A percentile compares a stretch with the other conserved stretches of the same genome.
These are phyloP conservation scores for Lipomyces starkeyi DNA, from an alignment of 805 yeast species.

Conservation along the genomic window DNA sequence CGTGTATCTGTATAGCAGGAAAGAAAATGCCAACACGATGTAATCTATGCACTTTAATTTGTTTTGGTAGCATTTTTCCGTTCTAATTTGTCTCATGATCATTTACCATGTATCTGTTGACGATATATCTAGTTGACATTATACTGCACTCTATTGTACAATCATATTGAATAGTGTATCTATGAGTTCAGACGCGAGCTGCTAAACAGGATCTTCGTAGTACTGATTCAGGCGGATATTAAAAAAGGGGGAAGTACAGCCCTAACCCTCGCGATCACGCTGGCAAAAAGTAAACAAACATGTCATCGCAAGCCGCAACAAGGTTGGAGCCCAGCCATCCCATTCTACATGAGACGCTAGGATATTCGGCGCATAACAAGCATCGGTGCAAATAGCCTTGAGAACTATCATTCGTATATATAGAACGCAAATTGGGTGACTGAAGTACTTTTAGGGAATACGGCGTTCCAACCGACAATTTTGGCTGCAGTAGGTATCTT, in stretches of 20 bases:
- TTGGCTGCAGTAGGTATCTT: not conserved
- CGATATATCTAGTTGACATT: not conserved
- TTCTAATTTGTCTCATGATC: not conserved
- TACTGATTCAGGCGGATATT: no score
- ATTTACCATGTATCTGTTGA: not conserved
- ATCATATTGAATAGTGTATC: no score
- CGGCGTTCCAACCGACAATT: not conserved
- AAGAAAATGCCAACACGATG: not conserved
- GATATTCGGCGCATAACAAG: not conserved
- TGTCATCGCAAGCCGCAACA: not conserved
- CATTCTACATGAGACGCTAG: not conserved
- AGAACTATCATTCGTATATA: not conserved
- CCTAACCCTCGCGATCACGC: not conserved
- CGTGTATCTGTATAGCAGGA: not conserved
- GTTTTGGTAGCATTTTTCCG: not conserved
- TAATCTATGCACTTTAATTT: no score
- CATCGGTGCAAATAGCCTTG: not conserved
- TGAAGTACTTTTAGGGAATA: not conserved
- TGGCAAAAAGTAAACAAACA: conserved; percentile 2
- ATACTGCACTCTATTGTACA: no score
- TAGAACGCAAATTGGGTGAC: not conserved
- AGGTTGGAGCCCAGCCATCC: not conserved
- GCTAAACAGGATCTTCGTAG: no score
- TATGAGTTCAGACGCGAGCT: no score
- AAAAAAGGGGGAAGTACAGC: not conserved